Conservation (phyloP, 495 filamentous ascomycete species). For the Neurospora africana region DNA sequence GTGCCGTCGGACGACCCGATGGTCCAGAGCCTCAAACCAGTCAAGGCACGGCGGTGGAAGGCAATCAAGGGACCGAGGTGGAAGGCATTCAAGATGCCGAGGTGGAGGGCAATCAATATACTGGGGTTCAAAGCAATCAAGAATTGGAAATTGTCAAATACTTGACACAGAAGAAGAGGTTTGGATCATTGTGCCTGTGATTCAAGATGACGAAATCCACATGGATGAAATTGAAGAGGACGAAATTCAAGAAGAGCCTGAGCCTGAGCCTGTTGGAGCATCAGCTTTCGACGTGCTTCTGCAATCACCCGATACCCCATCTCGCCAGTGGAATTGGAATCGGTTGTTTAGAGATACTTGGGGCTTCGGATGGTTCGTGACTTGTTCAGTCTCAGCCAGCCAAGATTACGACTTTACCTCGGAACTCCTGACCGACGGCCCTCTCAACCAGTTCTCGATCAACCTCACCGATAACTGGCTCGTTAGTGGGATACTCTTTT, state of each 20-base stretch:
- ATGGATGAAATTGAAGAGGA: background rate
- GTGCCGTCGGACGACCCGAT: background rate
- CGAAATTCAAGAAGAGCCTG: background rate
- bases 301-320: background rate
- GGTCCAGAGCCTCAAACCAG: background rate
- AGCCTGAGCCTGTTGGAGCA: background rate
- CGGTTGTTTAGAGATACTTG: background rate
- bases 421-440: background rate
- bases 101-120: background rate
- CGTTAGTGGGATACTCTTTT: background rate
- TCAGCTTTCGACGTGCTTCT: background rate
- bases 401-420: too few species aligned
- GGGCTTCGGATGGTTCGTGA: background rate
- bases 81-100: background rate
- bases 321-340: background rate
- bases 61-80: background rate
- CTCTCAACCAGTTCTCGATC: background rate
- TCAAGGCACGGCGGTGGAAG: background rate
- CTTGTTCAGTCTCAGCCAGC: too few species aligned
- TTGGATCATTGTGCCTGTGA: background rate
- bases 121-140: background rate
- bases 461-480: background rate
- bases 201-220: background rate
- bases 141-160: background rate
- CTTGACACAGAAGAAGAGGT: background rate